Conservation (phyloP, 495 filamentous ascomycete genomes). For the Penicillium pulvis region DNA sequence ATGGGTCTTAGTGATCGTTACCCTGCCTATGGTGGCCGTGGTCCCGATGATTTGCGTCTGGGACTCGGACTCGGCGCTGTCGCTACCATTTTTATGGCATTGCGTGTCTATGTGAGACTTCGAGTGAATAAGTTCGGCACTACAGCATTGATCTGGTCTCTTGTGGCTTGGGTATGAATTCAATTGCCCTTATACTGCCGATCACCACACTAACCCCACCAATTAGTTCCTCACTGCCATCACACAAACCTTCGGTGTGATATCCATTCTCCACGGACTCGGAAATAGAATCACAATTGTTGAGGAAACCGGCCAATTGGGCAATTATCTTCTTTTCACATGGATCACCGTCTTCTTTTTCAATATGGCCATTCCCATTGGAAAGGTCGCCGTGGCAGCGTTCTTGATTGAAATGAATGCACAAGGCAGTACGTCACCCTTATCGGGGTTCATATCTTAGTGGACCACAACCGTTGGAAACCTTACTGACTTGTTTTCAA, state of each 20-base stretch:
- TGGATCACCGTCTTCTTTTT: conserved; percentile 34
- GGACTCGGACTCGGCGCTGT: conserved; percentile 23
- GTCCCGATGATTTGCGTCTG: conserved; percentile 23
- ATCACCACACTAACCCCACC: neutral
- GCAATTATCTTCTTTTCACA: conserved; percentile 29
- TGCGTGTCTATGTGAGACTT: conserved; percentile 28
- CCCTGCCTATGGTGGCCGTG: conserved; percentile 29
- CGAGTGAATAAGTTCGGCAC: conserved; percentile 30
- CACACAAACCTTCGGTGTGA: conserved; percentile 27
- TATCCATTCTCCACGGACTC: conserved; percentile 27
- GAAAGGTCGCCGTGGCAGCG: conserved; percentile 28
- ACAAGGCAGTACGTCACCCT: conserved; percentile 21
- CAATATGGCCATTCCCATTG: conserved; percentile 29
- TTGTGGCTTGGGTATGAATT: conserved; percentile 27
- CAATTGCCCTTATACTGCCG: neutral
- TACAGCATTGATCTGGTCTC: conserved; percentile 23
- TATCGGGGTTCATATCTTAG: neutral
- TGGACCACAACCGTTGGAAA: neutral
- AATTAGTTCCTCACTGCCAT: conserved; percentile 20
- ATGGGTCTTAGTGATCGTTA: conserved; percentile 17
- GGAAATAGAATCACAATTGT: conserved; percentile 26
- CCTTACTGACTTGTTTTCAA: conserved; percentile 1
- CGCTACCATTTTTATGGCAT: conserved; percentile 27
- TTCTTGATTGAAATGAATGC: conserved; percentile 33
- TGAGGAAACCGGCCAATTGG: conserved; percentile 17